Base-by-base conservation (phyloP, 495 filamentous ascomycete genomes). In the Astrothelium macrocarpum region DNA sequence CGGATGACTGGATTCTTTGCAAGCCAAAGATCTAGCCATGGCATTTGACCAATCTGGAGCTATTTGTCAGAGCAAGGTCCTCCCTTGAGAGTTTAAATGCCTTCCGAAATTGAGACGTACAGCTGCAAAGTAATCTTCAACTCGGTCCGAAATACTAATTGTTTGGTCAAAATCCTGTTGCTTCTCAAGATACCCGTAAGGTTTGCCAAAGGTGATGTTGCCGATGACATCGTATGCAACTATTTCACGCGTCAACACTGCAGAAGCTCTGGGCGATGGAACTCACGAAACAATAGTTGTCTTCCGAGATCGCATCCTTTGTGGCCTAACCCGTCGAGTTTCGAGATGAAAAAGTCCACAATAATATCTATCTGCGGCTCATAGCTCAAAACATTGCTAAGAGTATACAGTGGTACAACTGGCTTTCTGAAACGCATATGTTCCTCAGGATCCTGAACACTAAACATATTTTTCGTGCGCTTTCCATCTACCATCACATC, bases 1-100 rank as follows among this genome's bases (percentile, higher is more conserved):
- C 59, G 28, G 79, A 79, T 82, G 60, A 85, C 67, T 1, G 82
- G 82, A 64, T 87, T 87, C 67, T 85, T 87, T 62, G 83, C 76
- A 58, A 86, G 76, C 53, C 85, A 63, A 9, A 74, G 73, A 66
- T 87, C 85, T n/a, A 88, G 77, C 66, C 81, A 73, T 34, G 85
- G 85, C 63, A 87, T 84, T 73, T 86, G 82, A 18, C 82, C 84
- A 31, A 78, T 69, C 10, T 70, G 2, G 11, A 60, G 39, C 25
- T 72, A 72, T 16, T 78, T 75, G 81, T 62, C 80, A 83, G 61
- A 71, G 72, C 36, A 81, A 69, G 56, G 36, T 7, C 7, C 7
- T 7, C 36, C 36, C 7, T 16, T 16, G 7, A 16, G 36, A 39
- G 36, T 5, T 39, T 39, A 7, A 39, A 7, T 49, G 14, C 5